These are phyloP conservation scores for Talaromyces verruculosus DNA, from an alignment of 2,329 filamentous ascomycete species.

Conservation along the genomic window DNA sequence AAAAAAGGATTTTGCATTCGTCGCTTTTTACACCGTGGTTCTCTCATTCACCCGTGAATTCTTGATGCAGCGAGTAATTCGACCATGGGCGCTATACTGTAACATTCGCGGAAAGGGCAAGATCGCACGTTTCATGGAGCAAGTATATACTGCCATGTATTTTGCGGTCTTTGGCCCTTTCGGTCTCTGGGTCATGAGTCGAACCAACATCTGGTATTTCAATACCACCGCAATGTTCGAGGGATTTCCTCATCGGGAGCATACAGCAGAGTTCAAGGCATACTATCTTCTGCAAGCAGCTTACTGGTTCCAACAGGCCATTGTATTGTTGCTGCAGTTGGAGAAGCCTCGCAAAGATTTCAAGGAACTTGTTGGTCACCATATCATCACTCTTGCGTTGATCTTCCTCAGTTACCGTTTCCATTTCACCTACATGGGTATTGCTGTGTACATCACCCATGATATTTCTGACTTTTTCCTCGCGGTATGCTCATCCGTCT, in stretches of 20 bases:
- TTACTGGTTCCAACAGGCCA: constrained; percentile 93
- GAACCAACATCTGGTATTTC: constrained; percentile 94
- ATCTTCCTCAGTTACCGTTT: constrained; percentile 89
- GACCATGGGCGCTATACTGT: constrained; percentile 68
- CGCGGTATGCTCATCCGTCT: constrained; percentile 60
- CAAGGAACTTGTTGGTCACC: constrained; percentile 86
- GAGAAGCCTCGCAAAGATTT: constrained; percentile 96
- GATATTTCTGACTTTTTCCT: constrained; percentile 96
- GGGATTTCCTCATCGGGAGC: constrained; percentile 77
- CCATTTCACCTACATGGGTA: constrained; percentile 93
- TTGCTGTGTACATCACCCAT: constrained; percentile 91
- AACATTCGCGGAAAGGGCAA: constrained; percentile 73
- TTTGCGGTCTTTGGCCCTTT: constrained; percentile 79
- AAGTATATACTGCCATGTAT: constrained; percentile 91
- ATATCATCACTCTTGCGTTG: constrained; percentile 81
- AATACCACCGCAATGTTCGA: constrained; percentile 90
- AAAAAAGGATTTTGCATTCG: constrained; percentile 80
- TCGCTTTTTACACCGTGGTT: constrained; percentile 83
- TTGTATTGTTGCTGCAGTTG: constrained; percentile 80
- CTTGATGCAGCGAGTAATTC: constrained; percentile 86
- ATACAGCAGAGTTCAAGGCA: constrained; percentile 81
- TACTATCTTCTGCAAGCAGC: constrained; percentile 94
- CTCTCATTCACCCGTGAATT: constrained; percentile 94
- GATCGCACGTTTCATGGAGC: constrained; percentile 91
- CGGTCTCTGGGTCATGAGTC: constrained; percentile 86